These are phyloP conservation scores for Nasturtium officinale DNA, from an alignment of 345 rosid species.

Conservation along the genomic window DNA sequence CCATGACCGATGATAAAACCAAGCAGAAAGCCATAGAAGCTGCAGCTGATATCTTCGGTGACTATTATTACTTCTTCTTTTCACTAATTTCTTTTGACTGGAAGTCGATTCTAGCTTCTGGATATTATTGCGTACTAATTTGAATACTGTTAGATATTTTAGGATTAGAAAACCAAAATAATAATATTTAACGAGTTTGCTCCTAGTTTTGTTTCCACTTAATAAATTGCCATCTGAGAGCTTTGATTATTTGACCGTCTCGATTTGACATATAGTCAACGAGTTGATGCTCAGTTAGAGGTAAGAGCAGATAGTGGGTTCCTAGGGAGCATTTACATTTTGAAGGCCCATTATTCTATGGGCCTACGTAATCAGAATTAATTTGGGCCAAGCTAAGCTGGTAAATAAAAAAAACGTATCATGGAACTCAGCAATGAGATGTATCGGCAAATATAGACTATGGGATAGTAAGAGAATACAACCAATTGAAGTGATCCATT, in stretches of 20 bases:
- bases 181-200: neutral
- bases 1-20: slow-evolving; percentile 91
- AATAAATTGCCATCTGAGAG: slow-evolving; percentile 4
- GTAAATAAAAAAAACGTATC: neutral
- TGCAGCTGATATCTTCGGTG: slow-evolving; percentile 86
- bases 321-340: neutral
- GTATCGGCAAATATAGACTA: neutral
- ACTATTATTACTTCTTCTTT: neutral
- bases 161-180: neutral
- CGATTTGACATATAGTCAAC: slow-evolving; percentile 15
- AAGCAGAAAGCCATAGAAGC: slow-evolving; percentile 93
- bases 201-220: neutral
- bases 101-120: neutral
- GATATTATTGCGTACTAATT: neutral
- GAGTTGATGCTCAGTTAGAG: no score
- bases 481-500: neutral
- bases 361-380: neutral
- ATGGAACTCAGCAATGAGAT: neutral
- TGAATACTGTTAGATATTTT: neutral
- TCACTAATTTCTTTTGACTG: neutral
- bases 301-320: neutral
- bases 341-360: neutral
- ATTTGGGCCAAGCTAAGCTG: neutral
- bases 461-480: neutral
- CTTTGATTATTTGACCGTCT: slow-evolving; percentile 5